Percentiles rank a stretch among this genome's conserved stretches.
Evolutionary conservation across 1,139 yeast genomes (phyloP).

Genomic region (Neolecta irregularis): DNA sequence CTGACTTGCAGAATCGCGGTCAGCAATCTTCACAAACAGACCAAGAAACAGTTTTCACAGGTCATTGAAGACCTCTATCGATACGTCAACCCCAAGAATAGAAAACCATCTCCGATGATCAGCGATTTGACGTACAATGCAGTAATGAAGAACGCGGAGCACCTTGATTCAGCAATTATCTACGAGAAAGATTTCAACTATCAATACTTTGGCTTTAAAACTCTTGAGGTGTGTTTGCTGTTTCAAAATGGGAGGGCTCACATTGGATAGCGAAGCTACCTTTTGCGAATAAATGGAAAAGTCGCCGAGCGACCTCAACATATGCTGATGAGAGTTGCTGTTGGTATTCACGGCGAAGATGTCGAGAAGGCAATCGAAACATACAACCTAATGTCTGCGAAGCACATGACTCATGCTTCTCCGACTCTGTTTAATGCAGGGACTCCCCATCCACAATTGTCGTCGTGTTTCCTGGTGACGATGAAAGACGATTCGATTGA

Average conservation of each 20-base stretch:
- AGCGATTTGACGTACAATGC: slow-evolving; percentile 53
- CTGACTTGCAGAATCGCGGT: too few species aligned
- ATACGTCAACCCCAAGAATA: slow-evolving; percentile 68
- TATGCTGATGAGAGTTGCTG: slow-evolving; percentile 74
- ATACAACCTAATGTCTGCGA: slow-evolving; percentile 68
- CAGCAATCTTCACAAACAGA: slow-evolving; percentile 81
- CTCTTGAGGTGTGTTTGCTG: slow-evolving; percentile 53
- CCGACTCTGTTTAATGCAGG: slow-evolving; percentile 87
- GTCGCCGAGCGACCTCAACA: slow-evolving; percentile 88
- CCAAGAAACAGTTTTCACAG: slow-evolving; percentile 74
- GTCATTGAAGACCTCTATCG: slow-evolving; percentile 58
- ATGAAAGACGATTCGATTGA: slow-evolving; percentile 86
- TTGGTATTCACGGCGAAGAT: slow-evolving; percentile 72
- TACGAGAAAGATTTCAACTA: slow-evolving; percentile 72
- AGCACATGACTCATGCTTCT: slow-evolving; percentile 76
- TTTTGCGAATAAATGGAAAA: slow-evolving; percentile 51
- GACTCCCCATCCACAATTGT: slow-evolving; percentile 73
- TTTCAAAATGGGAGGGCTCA: not conserved
- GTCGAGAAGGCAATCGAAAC: slow-evolving; percentile 61
- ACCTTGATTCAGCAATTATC: slow-evolving; percentile 63
- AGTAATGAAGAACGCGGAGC: slow-evolving; percentile 50
- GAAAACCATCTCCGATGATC: slow-evolving; percentile 64
- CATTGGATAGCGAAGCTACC: slow-evolving; percentile 41
- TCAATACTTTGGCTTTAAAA: slow-evolving; percentile 77
- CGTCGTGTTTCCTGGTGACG: slow-evolving; percentile 76